phyloP scores from a whole-genome alignment of 2,329 filamentous ascomycete species.

The Beauveria bassiana region DNA sequence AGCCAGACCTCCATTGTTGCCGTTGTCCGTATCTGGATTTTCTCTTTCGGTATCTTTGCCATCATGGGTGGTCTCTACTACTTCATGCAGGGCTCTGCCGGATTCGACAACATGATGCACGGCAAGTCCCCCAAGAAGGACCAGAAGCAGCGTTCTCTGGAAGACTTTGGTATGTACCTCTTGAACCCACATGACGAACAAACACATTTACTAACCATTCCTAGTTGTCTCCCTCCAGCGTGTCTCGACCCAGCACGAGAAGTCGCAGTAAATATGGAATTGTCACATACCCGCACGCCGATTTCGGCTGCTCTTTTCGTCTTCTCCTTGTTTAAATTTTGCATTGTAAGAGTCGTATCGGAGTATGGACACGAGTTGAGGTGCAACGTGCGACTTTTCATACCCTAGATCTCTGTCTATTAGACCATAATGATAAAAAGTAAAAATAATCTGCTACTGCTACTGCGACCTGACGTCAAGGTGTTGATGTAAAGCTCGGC shows the following conservation, averaged over 20 bases:
- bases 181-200: neutral
- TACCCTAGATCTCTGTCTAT: conserved; percentile 28
- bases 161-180: conserved; percentile 72
- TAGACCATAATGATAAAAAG: conserved; percentile 39
- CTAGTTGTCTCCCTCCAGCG: conserved; percentile 81
- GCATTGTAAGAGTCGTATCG: conserved; percentile 29
- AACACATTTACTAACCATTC: conserved; percentile 39
- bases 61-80: conserved; percentile 68
- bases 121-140: conserved; percentile 76
- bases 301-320: conserved; percentile 28
- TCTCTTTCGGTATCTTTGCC: conserved; percentile 84
- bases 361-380: conserved; percentile 27
- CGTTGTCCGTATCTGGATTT: conserved; percentile 84
- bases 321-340: conserved; percentile 33
- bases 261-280: conserved; percentile 55
- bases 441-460: conserved; percentile 22
- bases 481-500: no score
- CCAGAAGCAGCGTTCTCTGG: conserved; percentile 74
- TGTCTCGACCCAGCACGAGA: conserved; percentile 87
- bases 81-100: conserved; percentile 70
- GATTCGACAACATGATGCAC: conserved; percentile 91
- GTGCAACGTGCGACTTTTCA: conserved; percentile 25
- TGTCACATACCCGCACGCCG: conserved; percentile 31
- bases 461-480: neutral
- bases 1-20: conserved; percentile 69